Evolutionary conservation across 441 rosid genomes (phyloP), one percentile per base, ranked within the genome.

Genomic region (Eutrema salsugineum): DNA sequence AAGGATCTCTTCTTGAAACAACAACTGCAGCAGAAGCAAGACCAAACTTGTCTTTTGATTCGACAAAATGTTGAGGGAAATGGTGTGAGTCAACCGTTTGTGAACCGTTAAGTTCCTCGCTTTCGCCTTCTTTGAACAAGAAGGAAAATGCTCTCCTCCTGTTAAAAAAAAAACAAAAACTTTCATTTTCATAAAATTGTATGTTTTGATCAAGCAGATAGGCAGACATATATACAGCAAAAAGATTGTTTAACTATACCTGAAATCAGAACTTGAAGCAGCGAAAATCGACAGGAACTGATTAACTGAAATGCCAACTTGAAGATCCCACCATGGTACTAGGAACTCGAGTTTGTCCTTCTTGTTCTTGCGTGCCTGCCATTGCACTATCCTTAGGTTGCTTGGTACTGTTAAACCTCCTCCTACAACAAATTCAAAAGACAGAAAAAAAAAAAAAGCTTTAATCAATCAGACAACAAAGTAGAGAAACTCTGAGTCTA

Each of bases 311-410:
- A 92, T 84, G 6, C 97, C 96, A 63, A 89, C 71, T 67, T 92
- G 98, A 58, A 89, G 85, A 69, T 94, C 99, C 98, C 99, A 90
- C 97, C 97, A 92, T 15, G 98, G 98, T 36, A 94, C 87, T 20
- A 84, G 82, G 77, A 89, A 89, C 67, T 92, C 97, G 46, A 83
- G 80, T 69, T 91, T 86, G 83, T 84, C 81, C 53, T 89, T 91
- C 87, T 90, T 94, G 80, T 84, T 90, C 83, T 79, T 91, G 68
- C 90, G 83, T 47, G 86, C 96, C 70, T 94, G 99, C 97, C 98
- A 87, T 60, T 92, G 97, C 68, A 94, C 79, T 71, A 94, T 84
- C 83, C 96, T 85, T 66, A 92, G 66, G 66, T 94, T 94, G 81
- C 93, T 84, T 33, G 97, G 93, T 68, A 89, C 96, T 54, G 98